Base-by-base conservation (phyloP, 1,139 yeast genomes). In the Candida sp. region DNA sequence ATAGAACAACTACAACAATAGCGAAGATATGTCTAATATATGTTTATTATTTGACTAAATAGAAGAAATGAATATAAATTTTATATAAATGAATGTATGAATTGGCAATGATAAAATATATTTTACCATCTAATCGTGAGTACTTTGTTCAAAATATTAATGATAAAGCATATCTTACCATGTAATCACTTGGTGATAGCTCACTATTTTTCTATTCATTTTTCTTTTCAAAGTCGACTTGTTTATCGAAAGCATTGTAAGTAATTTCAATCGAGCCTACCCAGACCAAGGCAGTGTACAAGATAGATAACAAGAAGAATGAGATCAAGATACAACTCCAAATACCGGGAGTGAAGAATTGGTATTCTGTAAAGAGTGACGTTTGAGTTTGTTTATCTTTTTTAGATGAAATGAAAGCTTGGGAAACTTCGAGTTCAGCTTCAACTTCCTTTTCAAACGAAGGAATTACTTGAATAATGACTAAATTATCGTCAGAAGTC, bases 191-290 rank as follows among this genome's bases (percentile, higher is more conserved):
- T n/a, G n/a, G n/a, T n/a, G n/a, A n/a, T n/a, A n/a, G n/a, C n/a
- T n/a, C n/a, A n/a, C n/a, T n/a, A n/a, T n/a, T n/a, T n/a, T n/a
- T 35, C 55, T 66, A 81, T 58, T 81, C 84, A 46, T 70, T 72
- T 65, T 84, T 85, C 69, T 83, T 84, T 51, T 76, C 78, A 51
- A 72, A 75, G 55, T 81, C 83, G 38, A 79, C 73, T 50, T 81
- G 84, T 64, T 80, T 84, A 45, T 84, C 90, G 58, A 87, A 86
- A 12, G 93, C 81, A 48, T 75, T 74, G 70, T 84, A 84, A 49
- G 89, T 75, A 51, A 86, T 81, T 60, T 84, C 81, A 57, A 87
- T 68, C 23, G 81, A 66, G 15, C 74, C 55, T 45, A 85, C 66
- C 86, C 93, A 84, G 41, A 70, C 52, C 49, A 86, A 68, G 5